These are phyloP conservation scores for Erodium texanum DNA, from an alignment of 441 rosid genomes.

Conservation along the genomic window DNA sequence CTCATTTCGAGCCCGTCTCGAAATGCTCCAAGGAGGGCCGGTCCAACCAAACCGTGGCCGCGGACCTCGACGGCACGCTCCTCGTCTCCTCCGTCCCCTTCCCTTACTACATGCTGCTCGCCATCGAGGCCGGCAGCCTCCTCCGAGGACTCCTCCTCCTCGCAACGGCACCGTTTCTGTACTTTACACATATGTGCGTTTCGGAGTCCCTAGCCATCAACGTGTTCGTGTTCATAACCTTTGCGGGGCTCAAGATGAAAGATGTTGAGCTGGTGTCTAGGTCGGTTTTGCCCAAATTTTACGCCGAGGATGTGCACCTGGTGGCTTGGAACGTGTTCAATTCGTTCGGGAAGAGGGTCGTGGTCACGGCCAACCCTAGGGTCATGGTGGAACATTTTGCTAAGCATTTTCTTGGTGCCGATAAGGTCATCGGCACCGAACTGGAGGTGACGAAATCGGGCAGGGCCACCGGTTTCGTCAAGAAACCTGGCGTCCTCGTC, in stretches of 20 bases:
- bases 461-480: slow-evolving; percentile 61
- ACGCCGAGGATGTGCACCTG: slow-evolving; percentile 76
- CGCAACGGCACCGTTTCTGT: slow-evolving; percentile 60
- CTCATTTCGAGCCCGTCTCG: slow-evolving; percentile 16
- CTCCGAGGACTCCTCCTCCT: slow-evolving; percentile 56
- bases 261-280: slow-evolving; percentile 69
- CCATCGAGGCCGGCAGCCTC: slow-evolving; percentile 83
- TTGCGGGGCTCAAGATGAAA: slow-evolving; percentile 52
- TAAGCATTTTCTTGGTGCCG: slow-evolving; percentile 60
- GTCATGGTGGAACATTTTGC: slow-evolving; percentile 79
- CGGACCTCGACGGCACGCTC: slow-evolving; percentile 79
- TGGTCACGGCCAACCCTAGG: slow-evolving; percentile 69
- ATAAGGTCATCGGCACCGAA: slow-evolving; percentile 77
- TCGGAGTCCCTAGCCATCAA: slow-evolving; percentile 64
- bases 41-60: slow-evolving; percentile 60
- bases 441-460: slow-evolving; percentile 57
- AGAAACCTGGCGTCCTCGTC: slow-evolving; percentile 57
- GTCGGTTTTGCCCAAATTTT: slow-evolving; percentile 76
- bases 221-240: slow-evolving; percentile 51
- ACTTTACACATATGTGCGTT: slow-evolving; percentile 42
- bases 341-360: slow-evolving; percentile 60
- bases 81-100: slow-evolving; percentile 68
- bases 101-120: slow-evolving; percentile 75
- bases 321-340: slow-evolving; percentile 72
- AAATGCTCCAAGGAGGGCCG: slow-evolving; percentile 47